Evolutionary conservation across 2,329 filamentous ascomycete genomes (phyloP).

Genomic region (Aspergillus persii): DNA sequence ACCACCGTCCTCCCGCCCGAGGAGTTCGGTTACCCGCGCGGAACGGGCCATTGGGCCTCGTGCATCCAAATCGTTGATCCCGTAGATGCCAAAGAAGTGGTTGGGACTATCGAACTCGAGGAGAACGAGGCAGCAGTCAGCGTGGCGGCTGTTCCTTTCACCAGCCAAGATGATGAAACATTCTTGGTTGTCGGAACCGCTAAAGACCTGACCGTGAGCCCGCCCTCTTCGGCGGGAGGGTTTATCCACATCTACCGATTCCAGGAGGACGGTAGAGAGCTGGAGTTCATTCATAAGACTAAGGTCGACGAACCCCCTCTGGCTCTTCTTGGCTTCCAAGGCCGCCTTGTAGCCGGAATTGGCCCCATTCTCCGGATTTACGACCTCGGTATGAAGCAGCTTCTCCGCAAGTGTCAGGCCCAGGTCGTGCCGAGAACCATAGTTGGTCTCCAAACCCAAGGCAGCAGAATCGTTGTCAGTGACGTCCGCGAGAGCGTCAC

Average conservation of each 20-base stretch:
- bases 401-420: conserved; percentile 87
- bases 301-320: conserved; percentile 85
- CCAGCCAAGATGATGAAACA: conserved; percentile 81
- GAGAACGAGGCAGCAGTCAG: conserved; percentile 92
- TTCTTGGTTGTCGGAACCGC: conserved; percentile 95
- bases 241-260: conserved; percentile 93
- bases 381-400: conserved; percentile 86
- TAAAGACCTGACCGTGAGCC: conserved; percentile 80
- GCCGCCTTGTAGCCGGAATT: conserved; percentile 80
- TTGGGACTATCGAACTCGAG: conserved; percentile 76
- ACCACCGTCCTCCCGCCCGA: conserved; percentile 68
- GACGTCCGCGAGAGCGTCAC: conserved; percentile 91
- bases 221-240: conserved; percentile 71
- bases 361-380: conserved; percentile 82
- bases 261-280: conserved; percentile 76
- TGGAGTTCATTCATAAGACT: conserved; percentile 96
- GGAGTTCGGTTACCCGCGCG: conserved; percentile 86
- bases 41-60: conserved; percentile 85
- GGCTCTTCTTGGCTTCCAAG: conserved; percentile 91
- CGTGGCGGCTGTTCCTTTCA: conserved; percentile 78
- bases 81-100: conserved; percentile 66
- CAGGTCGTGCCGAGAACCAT: conserved; percentile 79
- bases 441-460: conserved; percentile 82
- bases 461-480: conserved; percentile 84
- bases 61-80: conserved; percentile 93